Evolutionary conservation across 1,139 yeast genomes (phyloP).

Genomic region (Blastobotrys aristatus): DNA sequence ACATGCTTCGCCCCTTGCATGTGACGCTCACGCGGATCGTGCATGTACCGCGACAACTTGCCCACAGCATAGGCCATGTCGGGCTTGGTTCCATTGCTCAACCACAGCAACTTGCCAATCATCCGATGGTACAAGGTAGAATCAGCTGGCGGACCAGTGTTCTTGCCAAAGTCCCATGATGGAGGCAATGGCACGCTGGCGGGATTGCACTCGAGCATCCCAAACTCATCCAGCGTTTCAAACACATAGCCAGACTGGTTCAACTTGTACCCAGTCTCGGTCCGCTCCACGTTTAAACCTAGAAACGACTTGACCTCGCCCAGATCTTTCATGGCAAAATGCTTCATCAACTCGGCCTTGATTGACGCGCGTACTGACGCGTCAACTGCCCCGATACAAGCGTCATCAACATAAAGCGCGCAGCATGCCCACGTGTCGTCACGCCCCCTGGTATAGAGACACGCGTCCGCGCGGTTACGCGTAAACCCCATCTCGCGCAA

Average conservation of each 20-base stretch:
- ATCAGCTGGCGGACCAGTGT: slow-evolving; percentile 1
- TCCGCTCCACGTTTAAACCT: slow-evolving; percentile 14
- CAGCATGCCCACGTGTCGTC: background rate
- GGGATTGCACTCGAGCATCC: slow-evolving; percentile 12
- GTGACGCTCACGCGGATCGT: background rate
- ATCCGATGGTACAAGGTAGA: no score
- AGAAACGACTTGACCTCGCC: slow-evolving; percentile 16
- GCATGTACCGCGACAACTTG: background rate
- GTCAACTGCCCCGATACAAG: background rate
- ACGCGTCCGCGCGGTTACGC: background rate
- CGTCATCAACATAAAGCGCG: slow-evolving; percentile 5
- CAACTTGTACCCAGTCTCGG: slow-evolving; percentile 1
- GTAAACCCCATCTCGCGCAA: slow-evolving; percentile 13
- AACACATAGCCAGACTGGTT: slow-evolving; percentile 10
- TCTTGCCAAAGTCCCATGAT: slow-evolving; percentile 3
- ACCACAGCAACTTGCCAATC: no score
- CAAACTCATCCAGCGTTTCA: slow-evolving; percentile 5
- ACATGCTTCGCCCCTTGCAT: no score
- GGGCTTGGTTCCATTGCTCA: no score
- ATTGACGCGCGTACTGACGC: no score
- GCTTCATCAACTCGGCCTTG: slow-evolving; percentile 2
- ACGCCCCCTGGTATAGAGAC: background rate
- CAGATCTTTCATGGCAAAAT: slow-evolving; percentile 16
- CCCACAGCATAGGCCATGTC: no score
- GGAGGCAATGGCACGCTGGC: slow-evolving; percentile 7